phyloP scores from a whole-genome alignment of 169 alveolate genomes.

The Cryptosporidium muris region DNA sequence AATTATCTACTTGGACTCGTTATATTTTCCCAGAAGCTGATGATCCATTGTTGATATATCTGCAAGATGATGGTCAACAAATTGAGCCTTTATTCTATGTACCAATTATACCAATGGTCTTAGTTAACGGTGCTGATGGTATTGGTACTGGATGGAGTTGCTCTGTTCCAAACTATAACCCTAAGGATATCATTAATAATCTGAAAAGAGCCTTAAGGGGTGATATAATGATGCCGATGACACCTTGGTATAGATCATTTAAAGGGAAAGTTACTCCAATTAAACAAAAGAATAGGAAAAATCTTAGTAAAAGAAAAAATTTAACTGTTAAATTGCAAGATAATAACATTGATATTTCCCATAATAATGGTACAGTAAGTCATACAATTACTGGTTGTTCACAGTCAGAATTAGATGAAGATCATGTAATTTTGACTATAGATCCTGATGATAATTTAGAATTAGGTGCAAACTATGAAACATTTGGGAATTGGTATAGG shows the following conservation, averaged over 20 bases:
- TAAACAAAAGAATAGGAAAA: conserved; percentile 24
- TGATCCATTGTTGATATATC: conserved; percentile 90
- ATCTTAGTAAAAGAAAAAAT: not conserved
- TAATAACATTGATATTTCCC: not conserved
- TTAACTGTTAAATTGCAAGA: no score
- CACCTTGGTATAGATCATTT: conserved; percentile 98
- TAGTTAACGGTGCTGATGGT: conserved; percentile 99
- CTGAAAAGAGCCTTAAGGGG: conserved; percentile 87
- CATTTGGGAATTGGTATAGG: conserved; percentile 79
- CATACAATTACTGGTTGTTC: not conserved
- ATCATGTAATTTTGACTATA: not conserved
- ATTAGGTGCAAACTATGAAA: conserved; percentile 74
- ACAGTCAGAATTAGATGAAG: conserved; percentile 16
- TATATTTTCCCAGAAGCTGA: conserved; percentile 90
- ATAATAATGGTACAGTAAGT: not conserved
- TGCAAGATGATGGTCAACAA: conserved; percentile 96
- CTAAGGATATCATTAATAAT: conserved; percentile 93
- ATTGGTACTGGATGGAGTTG: conserved; percentile 98
- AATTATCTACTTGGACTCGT: conserved; percentile 88
- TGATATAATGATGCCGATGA: conserved; percentile 89
- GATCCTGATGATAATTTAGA: conserved; percentile 18
- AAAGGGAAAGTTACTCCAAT: conserved; percentile 90
- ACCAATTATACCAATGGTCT: conserved; percentile 97
- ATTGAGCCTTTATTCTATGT: conserved; percentile 98
- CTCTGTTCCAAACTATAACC: conserved; percentile 95